Percentiles rank a stretch among this genome's conserved stretches.
These are phyloP conservation scores for Fusarium euwallaceae DNA, from an alignment of 2,329 filamentous ascomycete genomes.

Conservation along the genomic window DNA sequence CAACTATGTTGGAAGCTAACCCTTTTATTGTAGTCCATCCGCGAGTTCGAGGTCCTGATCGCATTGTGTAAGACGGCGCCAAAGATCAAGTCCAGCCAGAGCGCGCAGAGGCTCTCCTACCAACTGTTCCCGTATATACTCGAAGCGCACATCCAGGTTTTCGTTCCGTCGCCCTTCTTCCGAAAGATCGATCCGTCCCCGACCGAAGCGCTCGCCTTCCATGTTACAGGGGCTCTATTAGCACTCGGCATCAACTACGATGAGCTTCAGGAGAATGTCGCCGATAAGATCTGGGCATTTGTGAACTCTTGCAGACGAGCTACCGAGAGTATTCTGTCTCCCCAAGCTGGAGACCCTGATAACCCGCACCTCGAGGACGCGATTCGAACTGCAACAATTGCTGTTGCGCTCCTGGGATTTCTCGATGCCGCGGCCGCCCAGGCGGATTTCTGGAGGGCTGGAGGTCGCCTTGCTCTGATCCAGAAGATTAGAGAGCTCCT, in stretches of 20 bases:
- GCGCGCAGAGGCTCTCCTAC: conserved; percentile 81
- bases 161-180: conserved; percentile 85
- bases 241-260: conserved; percentile 81
- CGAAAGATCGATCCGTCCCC: conserved; percentile 87
- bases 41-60: conserved; percentile 92
- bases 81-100: conserved; percentile 75
- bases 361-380: conserved; percentile 75
- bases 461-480: conserved; percentile 80
- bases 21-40: conserved; percentile 75
- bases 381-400: conserved; percentile 78
- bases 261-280: conserved; percentile 74
- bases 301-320: conserved; percentile 77
- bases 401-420: conserved; percentile 90
- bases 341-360: conserved; percentile 67
- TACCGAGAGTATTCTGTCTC: conserved; percentile 67
- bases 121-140: conserved; percentile 88
- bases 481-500: conserved; percentile 79
- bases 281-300: conserved; percentile 78
- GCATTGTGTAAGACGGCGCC: conserved; percentile 93
- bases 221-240: conserved; percentile 85
- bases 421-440: conserved; percentile 84
- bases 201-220: conserved; percentile 84
- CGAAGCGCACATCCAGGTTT: conserved; percentile 83
- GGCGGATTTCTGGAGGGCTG: conserved; percentile 83
- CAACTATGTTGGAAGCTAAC: conserved; percentile 32